phyloP scores from a whole-genome alignment of 139 green algal genomes.

The Zygnema circumcarinatum region DNA sequence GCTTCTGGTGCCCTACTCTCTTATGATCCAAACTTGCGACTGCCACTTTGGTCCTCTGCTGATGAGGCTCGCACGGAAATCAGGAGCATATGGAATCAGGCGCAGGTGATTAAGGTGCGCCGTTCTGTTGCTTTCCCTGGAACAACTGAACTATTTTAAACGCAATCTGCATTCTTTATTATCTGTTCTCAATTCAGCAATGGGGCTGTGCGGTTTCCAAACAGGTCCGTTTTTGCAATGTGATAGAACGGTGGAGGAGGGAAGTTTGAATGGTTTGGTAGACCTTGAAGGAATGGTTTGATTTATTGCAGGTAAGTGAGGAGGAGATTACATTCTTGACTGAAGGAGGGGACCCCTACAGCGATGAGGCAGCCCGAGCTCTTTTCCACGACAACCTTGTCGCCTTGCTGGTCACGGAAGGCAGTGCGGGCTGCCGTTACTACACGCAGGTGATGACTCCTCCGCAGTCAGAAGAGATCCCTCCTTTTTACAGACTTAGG shows the following conservation, averaged over 20 bases:
- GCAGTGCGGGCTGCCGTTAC: slow-evolving; percentile 39
- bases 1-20: slow-evolving; percentile 15
- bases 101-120: slow-evolving; percentile 54
- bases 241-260: no score
- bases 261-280: no score
- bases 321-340: slow-evolving; percentile 59
- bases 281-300: no score
- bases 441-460: slow-evolving; percentile 43
- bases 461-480: no score
- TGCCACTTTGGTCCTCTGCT: slow-evolving; percentile 46
- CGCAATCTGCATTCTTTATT: no score
- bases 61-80: slow-evolving; percentile 37
- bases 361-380: slow-evolving; percentile 28
- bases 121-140: no score
- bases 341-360: slow-evolving; percentile 39
- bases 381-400: slow-evolving; percentile 28
- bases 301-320: slow-evolving; percentile 46
- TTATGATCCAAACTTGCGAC: slow-evolving; percentile 57
- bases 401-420: slow-evolving; percentile 53
- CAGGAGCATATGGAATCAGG: slow-evolving; percentile 53
- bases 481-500: slow-evolving; percentile 10
- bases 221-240: no score
- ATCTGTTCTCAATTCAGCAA: no score
- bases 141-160: no score
- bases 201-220: no score